Conservation (phyloP, 2,329 filamentous ascomycete species). For the Fusarium oligoseptatum region DNA sequence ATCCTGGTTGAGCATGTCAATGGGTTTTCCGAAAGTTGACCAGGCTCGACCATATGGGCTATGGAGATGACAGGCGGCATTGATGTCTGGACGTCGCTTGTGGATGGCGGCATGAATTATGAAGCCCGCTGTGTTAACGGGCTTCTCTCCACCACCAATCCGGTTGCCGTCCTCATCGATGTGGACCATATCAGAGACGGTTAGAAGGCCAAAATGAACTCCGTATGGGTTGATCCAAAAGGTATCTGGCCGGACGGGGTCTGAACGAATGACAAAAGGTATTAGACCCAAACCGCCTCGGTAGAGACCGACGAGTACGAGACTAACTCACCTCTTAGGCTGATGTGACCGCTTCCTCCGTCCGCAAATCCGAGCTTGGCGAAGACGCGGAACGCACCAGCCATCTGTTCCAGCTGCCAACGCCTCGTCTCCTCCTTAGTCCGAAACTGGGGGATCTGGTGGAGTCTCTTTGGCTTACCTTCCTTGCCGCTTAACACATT, state of each 20-base stretch:
- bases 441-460: constrained; percentile 35
- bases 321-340: constrained; percentile 45
- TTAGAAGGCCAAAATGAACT: constrained; percentile 74
- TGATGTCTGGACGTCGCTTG: constrained; percentile 72
- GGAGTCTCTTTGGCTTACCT: constrained; percentile 32
- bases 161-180: constrained; percentile 70
- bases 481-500: constrained; percentile 23
- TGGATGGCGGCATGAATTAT: constrained; percentile 77
- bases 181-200: constrained; percentile 76
- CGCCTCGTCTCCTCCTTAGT: constrained; percentile 41
- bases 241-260: constrained; percentile 51
- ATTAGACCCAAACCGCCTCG: constrained; percentile 15
- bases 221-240: constrained; percentile 70
- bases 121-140: constrained; percentile 77
- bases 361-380: constrained; percentile 60
- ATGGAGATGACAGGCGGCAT: constrained; percentile 77
- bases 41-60: constrained; percentile 74
- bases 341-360: constrained; percentile 62
- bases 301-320: not conserved
- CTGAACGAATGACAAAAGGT: constrained; percentile 25
- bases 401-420: constrained; percentile 57
- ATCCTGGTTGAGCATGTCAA: constrained; percentile 79
- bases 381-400: constrained; percentile 62
- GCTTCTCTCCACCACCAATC: constrained; percentile 70
- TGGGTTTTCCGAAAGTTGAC: constrained; percentile 70